A percentile compares a stretch with the other conserved stretches of the same genome.
Conservation (phyloP, 495 filamentous ascomycete genomes). For the Lepraria neglecta region DNA sequence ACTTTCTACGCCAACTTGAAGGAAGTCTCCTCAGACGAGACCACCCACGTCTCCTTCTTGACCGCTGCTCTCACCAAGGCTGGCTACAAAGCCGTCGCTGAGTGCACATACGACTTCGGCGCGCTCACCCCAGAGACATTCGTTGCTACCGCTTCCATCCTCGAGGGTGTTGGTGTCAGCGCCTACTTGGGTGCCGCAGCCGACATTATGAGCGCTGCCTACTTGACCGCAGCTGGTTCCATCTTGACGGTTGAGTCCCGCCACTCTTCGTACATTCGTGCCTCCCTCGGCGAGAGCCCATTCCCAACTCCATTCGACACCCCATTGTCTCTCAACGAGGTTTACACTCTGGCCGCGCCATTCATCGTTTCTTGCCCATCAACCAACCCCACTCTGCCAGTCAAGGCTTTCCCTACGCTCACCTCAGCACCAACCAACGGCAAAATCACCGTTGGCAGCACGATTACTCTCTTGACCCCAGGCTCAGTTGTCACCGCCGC, state of each 20-base stretch:
- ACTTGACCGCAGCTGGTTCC: conserved; percentile 54
- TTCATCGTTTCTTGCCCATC: conserved; percentile 55
- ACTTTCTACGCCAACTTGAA: conserved; percentile 45
- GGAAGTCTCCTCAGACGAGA: conserved; percentile 48
- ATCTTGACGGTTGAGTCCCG: conserved; percentile 59
- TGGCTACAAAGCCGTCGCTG: conserved; percentile 43
- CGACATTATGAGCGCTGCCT: conserved; percentile 45
- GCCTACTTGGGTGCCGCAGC: conserved; percentile 59
- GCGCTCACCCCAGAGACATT: conserved; percentile 41
- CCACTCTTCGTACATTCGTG: conserved; percentile 54
- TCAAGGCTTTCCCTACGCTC: conserved; percentile 51
- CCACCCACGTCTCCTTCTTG: conserved; percentile 52
- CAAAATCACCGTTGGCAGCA: conserved; percentile 24
- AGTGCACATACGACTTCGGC: conserved; percentile 55
- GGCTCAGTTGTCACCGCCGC: conserved; percentile 24
- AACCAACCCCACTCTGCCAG: conserved; percentile 47
- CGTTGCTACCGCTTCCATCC: conserved; percentile 45
- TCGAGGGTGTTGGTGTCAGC: conserved; percentile 54
- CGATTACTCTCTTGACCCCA: conserved; percentile 28
- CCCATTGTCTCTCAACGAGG: conserved; percentile 50
- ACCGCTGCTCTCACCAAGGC: conserved; percentile 45
- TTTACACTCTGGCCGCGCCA: conserved; percentile 54
- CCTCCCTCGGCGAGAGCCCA: conserved; percentile 41
- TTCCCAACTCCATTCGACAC: conserved; percentile 53
- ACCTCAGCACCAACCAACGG: conserved; percentile 27